These are phyloP conservation scores for Colletotrichum simmondsii DNA, from an alignment of 2,329 filamentous ascomycete species.

Conservation along the genomic window DNA sequence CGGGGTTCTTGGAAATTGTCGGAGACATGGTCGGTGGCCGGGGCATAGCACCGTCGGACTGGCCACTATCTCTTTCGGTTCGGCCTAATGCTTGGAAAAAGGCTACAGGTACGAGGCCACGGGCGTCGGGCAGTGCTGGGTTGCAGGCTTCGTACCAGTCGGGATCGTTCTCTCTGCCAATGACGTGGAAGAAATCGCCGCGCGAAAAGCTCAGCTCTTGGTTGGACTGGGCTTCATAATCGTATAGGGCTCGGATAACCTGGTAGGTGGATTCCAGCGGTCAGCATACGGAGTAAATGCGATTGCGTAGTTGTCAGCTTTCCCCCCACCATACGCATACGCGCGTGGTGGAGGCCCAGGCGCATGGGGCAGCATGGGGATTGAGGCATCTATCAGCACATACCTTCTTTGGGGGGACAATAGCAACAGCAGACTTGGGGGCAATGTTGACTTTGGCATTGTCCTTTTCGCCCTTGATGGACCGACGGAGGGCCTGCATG, in stretches of 20 bases:
- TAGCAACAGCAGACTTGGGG: conserved; percentile 87
- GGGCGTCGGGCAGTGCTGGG: conserved; percentile 84
- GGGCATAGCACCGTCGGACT: conserved; percentile 67
- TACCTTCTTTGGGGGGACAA: conserved; percentile 94
- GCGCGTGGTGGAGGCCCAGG: not conserved
- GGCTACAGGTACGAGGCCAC: conserved; percentile 91
- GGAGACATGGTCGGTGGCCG: conserved; percentile 50
- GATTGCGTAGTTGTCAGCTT: not conserved
- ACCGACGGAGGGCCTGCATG: conserved; percentile 81
- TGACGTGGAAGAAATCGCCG: conserved; percentile 98
- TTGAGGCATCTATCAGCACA: conserved; percentile 41
- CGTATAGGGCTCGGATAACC: conserved; percentile 98
- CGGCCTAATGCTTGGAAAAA: conserved; percentile 95
- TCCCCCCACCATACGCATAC: conserved; percentile 1
- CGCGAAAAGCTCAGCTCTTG: conserved; percentile 92
- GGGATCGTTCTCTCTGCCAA: conserved; percentile 90
- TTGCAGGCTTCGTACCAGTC: conserved; percentile 99
- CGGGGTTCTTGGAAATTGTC: conserved; percentile 66
- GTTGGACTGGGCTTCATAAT: conserved; percentile 80
- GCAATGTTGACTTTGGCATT: conserved; percentile 80
- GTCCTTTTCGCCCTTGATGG: conserved; percentile 90
- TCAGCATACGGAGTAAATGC: conserved; percentile 36
- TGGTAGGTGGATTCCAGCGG: conserved; percentile 49
- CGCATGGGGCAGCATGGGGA: not conserved
- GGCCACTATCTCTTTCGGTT: conserved; percentile 88